Evolutionary conservation across 2,329 filamentous ascomycete genomes (phyloP), one percentile per base, ranked within the genome.

Genomic region (Tolypocladium inflatum): DNA sequence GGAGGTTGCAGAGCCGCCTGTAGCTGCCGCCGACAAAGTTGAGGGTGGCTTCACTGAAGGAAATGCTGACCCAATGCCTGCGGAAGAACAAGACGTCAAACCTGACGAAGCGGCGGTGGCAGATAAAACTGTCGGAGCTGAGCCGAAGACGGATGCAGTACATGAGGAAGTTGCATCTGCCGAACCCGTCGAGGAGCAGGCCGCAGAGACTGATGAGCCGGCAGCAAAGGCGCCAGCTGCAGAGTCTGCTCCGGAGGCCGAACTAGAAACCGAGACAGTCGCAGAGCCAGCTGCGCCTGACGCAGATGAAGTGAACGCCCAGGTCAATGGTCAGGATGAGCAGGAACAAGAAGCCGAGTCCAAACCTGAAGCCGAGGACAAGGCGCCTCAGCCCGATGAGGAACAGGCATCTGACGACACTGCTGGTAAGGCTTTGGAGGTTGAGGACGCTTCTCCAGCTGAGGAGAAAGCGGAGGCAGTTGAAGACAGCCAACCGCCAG

Each of bases 181-280:
- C 9, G 52, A 59, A 33, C 15, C 54, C 4, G 42, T 17, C 38
- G 53, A 39, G 15, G 37, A 42, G 21, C 37, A 26, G 38, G 15
- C 53, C n/a, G 23, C 6, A 10, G 37, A 33, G 21, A 10, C 23
- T 17, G 17, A 39, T 23, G 21, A 39, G 21, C 51, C 51, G 8
- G 33, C 19, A 38, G 38, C 5, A 17, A 37, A 54, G 21, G 33
- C 7, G 6, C 37, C 53, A 19, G 21, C 21, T n/a, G 13, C 21
- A 42, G 38, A 41, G 23, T 26, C 53, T 26, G 53, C 37, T 13
- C n/a, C 51, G 8, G 50, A 35, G n/a, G 54, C 54, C 41, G 57
- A 57, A 30, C 19, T 58, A 2, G 54, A 59, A 23, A 21, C 52
- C 5, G 60, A 60, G 10, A 19, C 51, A 55, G 48, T 56, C 4